Evolutionary conservation across 306 rosid genomes (phyloP), one percentile per base, ranked within the genome.

Genomic region (Oemleria cerasiformis): DNA sequence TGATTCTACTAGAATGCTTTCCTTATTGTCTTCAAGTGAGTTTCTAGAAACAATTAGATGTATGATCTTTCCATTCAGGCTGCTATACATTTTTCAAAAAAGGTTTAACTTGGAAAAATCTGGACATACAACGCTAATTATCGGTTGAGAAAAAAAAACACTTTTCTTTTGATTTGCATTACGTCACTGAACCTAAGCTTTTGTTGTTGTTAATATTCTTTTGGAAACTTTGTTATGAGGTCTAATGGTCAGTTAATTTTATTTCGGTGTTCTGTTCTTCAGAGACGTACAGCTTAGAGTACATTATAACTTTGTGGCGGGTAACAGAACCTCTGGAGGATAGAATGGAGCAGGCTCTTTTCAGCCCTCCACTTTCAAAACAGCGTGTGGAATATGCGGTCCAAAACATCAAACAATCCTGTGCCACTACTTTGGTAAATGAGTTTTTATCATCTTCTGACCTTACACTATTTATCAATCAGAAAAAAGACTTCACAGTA

Each of bases 321-420:
- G 86, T 94, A 64, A 79, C 96, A 20, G 97, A 89, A 80, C 96
- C 99, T 65, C 72, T 88, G 70, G 99, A 94, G 84, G 97, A 91
- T 78, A 87, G 96, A 84, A 91, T 94, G 97, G 97, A 94, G 82
- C 90, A 91, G 77, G 99, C 97, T 70, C 84, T 91, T 78, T 94
- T 94, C 76, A 94, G 91, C 79, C 99, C 99, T 42, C 96, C 99
- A 36, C 95, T 94, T 76, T 86, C 99, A 44, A 94, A 94, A 82
- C 99, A 94, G 78, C 88, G 97, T 43, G 99, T 94, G 75, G 97
- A 91, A 78, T 94, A 84, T 85, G 99, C 97, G 10, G 89, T 91
- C 63, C 86, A 65, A 78, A 86, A 75, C 82, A 94, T 94, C 67
- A 73, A 65, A 67, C 86, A 91, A 83, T 87, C 95, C 23, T 61